These are phyloP conservation scores for Amanita rimosa DNA, from an alignment of 768 basidiomycete species.

Conservation along the genomic window DNA sequence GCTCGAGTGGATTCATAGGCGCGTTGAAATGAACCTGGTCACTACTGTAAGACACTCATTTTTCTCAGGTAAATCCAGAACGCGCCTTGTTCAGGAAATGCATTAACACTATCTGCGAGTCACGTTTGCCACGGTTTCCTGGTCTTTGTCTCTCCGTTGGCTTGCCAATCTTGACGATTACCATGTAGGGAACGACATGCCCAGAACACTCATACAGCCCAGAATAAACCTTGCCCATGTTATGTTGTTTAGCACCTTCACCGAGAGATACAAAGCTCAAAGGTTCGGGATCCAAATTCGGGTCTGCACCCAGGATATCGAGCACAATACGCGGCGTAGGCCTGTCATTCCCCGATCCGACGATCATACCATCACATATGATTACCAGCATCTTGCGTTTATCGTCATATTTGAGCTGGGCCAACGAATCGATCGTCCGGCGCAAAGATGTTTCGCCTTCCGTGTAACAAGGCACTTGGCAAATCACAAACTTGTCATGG, in stretches of 20 bases:
- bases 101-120: slow-evolving; percentile 94
- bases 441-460: slow-evolving; percentile 85
- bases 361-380: slow-evolving; percentile 97
- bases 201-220: slow-evolving; percentile 90
- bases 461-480: slow-evolving; percentile 98
- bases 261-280: slow-evolving; percentile 90
- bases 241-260: slow-evolving; percentile 92
- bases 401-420: slow-evolving; percentile 93
- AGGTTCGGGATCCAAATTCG: slow-evolving; percentile 89
- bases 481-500: slow-evolving; percentile 95
- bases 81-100: slow-evolving; percentile 93
- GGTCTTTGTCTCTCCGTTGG: slow-evolving; percentile 88
- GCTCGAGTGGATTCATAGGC: slow-evolving; percentile 92
- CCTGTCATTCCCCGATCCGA: slow-evolving; percentile 92
- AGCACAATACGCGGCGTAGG: slow-evolving; percentile 94
- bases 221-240: slow-evolving; percentile 97
- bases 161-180: slow-evolving; percentile 89
- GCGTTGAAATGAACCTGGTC: slow-evolving; percentile 91
- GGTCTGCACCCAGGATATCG: slow-evolving; percentile 91
- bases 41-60: not conserved
- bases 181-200: slow-evolving; percentile 92
- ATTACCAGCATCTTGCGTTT: slow-evolving; percentile 90
- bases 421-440: slow-evolving; percentile 87
- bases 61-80: not conserved
- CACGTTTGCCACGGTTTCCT: slow-evolving; percentile 97